Percentiles rank a stretch among this genome's conserved stretches.
These are phyloP conservation scores for Cenococcum geophilum DNA, from an alignment of 495 filamentous ascomycete genomes.

Conservation along the genomic window DNA sequence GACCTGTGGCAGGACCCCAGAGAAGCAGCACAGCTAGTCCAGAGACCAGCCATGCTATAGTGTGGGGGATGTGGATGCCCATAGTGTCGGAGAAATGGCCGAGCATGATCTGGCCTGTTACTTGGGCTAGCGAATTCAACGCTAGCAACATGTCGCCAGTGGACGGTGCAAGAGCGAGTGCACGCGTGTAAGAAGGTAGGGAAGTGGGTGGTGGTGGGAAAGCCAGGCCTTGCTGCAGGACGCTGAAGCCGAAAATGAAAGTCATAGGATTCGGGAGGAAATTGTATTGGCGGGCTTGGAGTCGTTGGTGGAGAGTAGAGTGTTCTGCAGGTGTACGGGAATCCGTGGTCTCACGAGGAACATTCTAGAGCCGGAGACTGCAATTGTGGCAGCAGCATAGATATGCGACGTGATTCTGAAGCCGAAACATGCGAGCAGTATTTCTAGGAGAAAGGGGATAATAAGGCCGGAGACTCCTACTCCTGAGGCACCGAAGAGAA, in stretches of 20 bases:
- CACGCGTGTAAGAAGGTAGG: constrained; percentile 27
- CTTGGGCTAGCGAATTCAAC: constrained; percentile 21
- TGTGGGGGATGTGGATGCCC: constrained; percentile 19
- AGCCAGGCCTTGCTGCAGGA: constrained; percentile 27
- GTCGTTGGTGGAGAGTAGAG: neutral
- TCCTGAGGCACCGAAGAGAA: constrained; percentile 40
- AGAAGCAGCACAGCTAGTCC: constrained; percentile 18
- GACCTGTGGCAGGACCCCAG: constrained; percentile 25
- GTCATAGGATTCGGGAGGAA: constrained; percentile 13
- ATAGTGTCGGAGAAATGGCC: constrained; percentile 27
- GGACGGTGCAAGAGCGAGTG: constrained; percentile 15
- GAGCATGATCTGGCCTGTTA: constrained; percentile 25
- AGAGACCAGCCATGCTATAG: constrained; percentile 15
- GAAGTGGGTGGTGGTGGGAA: constrained; percentile 30
- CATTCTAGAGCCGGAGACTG: constrained; percentile 35
- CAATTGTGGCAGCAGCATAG: constrained; percentile 34
- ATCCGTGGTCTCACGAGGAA: constrained; percentile 35
- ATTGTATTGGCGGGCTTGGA: neutral
- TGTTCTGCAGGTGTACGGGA: constrained; percentile 4
- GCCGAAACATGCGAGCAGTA: constrained; percentile 35
- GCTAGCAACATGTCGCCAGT: constrained; percentile 21
- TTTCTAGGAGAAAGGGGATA: constrained; percentile 38
- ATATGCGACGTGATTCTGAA: constrained; percentile 39
- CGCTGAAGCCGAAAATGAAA: constrained; percentile 16
- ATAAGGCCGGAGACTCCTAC: constrained; percentile 37